Evolutionary conservation across 768 basidiomycete species (phyloP), one percentile per base, ranked within the genome.

Genomic region (Fibroporia radiculosa): DNA sequence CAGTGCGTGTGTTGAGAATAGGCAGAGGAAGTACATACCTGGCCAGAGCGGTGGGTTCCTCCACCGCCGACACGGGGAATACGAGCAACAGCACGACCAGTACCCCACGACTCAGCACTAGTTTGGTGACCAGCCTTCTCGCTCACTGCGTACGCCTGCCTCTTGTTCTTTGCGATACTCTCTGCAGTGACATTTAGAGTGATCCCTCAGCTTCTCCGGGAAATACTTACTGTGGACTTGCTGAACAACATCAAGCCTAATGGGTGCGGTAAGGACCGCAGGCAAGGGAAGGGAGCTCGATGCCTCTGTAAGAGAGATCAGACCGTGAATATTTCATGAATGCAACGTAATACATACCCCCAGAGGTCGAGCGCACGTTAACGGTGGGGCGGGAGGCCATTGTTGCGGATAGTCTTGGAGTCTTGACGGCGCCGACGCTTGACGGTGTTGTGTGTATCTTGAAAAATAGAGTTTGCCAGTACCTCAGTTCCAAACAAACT

Each of bases 101-200:
- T 99, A 71, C 96, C 96, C 96, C 96, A 99, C 27, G 95, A 98
- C 70, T 97, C 95, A 52, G 96, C 95, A 50, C 84, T 88, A 56
- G 96, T 98, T 71, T 99, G 95, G 76, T 98, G 92, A 58, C 96
- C 96, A 48, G 96, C 96, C 73, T 97, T 96, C 70, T 88, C 85
- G 68, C 82, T 87, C 63, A 98, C 96, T 58, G 93, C 74, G 70
- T 98, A 97, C 22, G 95, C 82, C 74, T 98, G 95, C 61, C 93
- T 82, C 71, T 78, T 88, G 82, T 97, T 96, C 83, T 96, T 96
- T 47, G 90, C 89, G 62, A 97, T 82, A 73, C 88, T 91, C 82
- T 95, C 93, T 96, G 48, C 32, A 46, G 16, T 40, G 5, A 23
- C 18, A 27, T 16, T 13, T n/a, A 49, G 28, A 41, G 36, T 4